Evolutionary conservation across 768 basidiomycete species (phyloP).

Genomic region (Auricularia cornea): DNA sequence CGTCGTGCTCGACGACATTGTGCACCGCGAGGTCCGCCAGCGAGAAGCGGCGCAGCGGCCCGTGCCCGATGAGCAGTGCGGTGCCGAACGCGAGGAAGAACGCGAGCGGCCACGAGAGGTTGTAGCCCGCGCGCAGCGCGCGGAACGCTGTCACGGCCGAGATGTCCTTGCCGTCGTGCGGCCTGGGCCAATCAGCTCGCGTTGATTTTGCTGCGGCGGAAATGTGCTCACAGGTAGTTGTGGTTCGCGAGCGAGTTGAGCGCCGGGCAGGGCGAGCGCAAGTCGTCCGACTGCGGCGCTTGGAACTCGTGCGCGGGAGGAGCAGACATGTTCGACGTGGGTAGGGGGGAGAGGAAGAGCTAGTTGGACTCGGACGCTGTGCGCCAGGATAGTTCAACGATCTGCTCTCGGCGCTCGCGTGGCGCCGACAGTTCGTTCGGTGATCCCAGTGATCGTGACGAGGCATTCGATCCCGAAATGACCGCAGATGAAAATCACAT

Average conservation of each 20-base stretch:
- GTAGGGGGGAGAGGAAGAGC: too few relatives aligned
- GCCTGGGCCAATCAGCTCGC: background rate
- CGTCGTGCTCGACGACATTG: background rate
- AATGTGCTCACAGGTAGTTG: background rate
- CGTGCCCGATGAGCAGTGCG: background rate
- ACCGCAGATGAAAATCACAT: too few relatives aligned
- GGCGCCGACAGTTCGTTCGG: too few relatives aligned
- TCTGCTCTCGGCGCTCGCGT: too few relatives aligned
- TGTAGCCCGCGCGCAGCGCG: background rate
- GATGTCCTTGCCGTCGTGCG: background rate
- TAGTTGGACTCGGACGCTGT: too few relatives aligned
- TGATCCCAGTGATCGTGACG: too few relatives aligned
- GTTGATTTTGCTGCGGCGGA: background rate
- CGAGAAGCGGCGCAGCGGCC: background rate
- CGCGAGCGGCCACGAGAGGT: background rate
- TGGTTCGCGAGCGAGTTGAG: slow-evolving; percentile 18
- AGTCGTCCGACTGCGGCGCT: slow-evolving; percentile 7
- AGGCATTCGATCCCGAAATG: too few relatives aligned
- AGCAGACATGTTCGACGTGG: too few relatives aligned
- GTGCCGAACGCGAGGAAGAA: background rate
- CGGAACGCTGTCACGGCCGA: background rate
- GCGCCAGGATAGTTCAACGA: too few relatives aligned
- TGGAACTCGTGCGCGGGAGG: background rate
- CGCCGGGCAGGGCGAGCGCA: slow-evolving; percentile 62
- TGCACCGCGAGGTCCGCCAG: background rate